Evolutionary conservation across 352 stramenopile species (phyloP).

Genomic region (Phytophthora pluvialis): DNA sequence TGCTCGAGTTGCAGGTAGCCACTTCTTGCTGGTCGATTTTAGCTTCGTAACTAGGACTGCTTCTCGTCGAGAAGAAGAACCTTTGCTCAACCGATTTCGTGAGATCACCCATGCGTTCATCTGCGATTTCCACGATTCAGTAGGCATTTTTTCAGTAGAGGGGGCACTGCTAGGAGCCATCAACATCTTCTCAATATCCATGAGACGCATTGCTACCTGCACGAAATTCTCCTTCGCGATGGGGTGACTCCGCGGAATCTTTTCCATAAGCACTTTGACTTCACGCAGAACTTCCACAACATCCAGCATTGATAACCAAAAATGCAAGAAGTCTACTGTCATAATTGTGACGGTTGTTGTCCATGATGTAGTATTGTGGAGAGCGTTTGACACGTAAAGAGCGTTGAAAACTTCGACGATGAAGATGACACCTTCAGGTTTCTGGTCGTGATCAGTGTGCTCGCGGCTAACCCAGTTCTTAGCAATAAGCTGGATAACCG

Average conservation of each 20-base stretch:
- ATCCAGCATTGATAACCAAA: conserved; percentile 38
- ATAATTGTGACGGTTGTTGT: conserved; percentile 27
- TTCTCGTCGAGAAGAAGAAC: neutral
- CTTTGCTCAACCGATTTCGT: neutral
- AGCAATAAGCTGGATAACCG: conserved; percentile 46
- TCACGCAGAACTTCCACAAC: conserved; percentile 13
- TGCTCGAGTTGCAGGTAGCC: neutral
- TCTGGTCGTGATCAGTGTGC: conserved; percentile 31
- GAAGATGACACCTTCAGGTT: conserved; percentile 55
- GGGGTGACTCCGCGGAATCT: conserved; percentile 17
- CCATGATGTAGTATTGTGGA: conserved; percentile 38
- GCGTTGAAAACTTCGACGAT: conserved; percentile 62
- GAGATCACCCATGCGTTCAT: conserved; percentile 19
- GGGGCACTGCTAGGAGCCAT: neutral
- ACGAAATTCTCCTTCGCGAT: conserved; percentile 25
- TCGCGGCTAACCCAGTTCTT: conserved; percentile 49
- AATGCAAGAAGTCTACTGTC: conserved; percentile 11
- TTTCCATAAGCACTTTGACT: conserved; percentile 27
- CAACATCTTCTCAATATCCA: conserved; percentile 6
- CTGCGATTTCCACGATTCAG: conserved; percentile 1
- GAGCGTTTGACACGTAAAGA: conserved; percentile 47
- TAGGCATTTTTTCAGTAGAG: neutral
- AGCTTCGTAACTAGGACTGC: neutral
- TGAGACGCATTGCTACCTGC: conserved; percentile 18
- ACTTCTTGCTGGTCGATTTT: neutral